Evolutionary conservation across 202 grass and related monocot genomes (phyloP).

Genomic region (Setaria italica): DNA sequence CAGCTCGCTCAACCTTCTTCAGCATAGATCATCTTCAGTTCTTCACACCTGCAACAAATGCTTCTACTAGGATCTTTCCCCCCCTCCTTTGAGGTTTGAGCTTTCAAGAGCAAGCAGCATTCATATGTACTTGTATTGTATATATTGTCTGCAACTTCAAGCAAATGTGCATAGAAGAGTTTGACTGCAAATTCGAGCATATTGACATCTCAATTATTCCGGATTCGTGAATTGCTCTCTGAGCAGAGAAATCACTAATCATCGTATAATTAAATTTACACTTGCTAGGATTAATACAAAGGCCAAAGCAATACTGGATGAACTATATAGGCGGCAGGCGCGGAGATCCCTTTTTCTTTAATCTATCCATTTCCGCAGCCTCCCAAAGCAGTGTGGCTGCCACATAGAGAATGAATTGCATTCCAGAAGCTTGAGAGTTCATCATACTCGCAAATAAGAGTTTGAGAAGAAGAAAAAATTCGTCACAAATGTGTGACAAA

Average conservation of each 20-base stretch:
- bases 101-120: conserved; percentile 2
- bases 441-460: conserved; percentile 1
- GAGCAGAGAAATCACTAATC: not conserved
- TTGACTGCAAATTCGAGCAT: not conserved
- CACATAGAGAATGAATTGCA: not conserved
- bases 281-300: not conserved
- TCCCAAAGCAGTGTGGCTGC: conserved; percentile 3
- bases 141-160: too few species aligned
- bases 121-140: too few species aligned
- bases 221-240: not conserved
- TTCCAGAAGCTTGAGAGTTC: conserved; percentile 25
- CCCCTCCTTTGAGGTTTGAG: not conserved
- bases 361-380: too few species aligned
- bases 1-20: conserved; percentile 14
- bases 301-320: not conserved
- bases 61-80: not conserved
- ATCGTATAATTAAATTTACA: conserved; percentile 10
- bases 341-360: not conserved
- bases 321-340: not conserved
- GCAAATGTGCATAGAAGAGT: not conserved
- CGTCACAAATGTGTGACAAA: conserved; percentile 5
- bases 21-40: not conserved
- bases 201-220: not conserved
- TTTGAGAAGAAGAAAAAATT: not conserved
- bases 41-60: conserved; percentile 4